Evolutionary conservation across 805 yeast species (phyloP).

Genomic region (Kuraishia molischiana): DNA sequence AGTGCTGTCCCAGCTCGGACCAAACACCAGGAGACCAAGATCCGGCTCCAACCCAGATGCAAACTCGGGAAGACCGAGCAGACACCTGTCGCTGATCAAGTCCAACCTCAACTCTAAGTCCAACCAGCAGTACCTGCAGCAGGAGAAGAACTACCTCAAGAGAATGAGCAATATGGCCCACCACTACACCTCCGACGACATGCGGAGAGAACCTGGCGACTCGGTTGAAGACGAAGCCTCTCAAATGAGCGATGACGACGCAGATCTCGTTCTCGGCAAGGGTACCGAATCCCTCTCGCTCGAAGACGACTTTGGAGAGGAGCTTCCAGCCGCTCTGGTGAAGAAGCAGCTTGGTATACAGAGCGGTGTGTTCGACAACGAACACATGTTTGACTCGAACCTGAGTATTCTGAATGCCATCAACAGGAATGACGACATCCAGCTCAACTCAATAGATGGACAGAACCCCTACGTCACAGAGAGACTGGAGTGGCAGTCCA

Average conservation of each 20-base stretch:
- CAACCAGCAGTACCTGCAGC: conserved; percentile 36
- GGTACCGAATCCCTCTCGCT: neutral
- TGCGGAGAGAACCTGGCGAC: conserved; percentile 39
- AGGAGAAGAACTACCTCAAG: conserved; percentile 40
- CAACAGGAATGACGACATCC: conserved; percentile 25
- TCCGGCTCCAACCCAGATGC: conserved; percentile 7
- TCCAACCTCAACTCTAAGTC: conserved; percentile 20
- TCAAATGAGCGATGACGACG: conserved; percentile 15
- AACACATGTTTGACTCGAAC: conserved; percentile 24
- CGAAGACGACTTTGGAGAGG: conserved; percentile 14
- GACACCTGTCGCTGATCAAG: conserved; percentile 18
- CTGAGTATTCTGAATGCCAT: conserved; percentile 19
- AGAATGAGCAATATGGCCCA: conserved; percentile 27
- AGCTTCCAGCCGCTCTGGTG: conserved; percentile 19
- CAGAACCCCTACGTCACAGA: conserved; percentile 41
- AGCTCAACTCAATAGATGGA: conserved; percentile 10
- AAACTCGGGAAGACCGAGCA: conserved; percentile 13
- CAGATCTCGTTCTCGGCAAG: conserved; percentile 1
- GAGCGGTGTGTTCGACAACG: conserved; percentile 20
- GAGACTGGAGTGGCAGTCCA: conserved; percentile 91
- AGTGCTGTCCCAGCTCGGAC: neutral
- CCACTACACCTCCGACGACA: conserved; percentile 32
- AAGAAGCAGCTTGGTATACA: conserved; percentile 22
- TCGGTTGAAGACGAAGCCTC: conserved; percentile 19
- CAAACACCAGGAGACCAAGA: neutral